Evolutionary conservation across 441 rosid species (phyloP).

Genomic region (Gossypium lobatum): DNA sequence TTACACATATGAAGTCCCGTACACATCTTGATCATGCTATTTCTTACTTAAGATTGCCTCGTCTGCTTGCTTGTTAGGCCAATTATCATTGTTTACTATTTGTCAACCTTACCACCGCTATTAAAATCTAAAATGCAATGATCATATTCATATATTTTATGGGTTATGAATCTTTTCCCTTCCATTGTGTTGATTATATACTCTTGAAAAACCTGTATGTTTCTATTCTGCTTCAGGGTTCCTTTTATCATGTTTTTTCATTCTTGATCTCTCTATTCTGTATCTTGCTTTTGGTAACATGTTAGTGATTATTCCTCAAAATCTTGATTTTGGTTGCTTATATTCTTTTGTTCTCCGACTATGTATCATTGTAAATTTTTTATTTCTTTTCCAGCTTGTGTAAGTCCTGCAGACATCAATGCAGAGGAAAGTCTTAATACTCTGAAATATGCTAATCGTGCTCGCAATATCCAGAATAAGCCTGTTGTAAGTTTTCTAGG

Average conservation of each 20-base stretch:
- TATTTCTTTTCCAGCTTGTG: slow-evolving; percentile 43
- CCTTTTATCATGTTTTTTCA: not conserved
- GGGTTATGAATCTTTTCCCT: not conserved
- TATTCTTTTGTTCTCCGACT: slow-evolving; percentile 5
- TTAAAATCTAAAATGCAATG: not conserved
- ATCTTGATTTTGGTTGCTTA: slow-evolving; percentile 1
- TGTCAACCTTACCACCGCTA: not conserved
- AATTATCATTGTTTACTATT: not conserved
- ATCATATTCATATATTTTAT: not conserved
- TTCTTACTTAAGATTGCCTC: slow-evolving; percentile 5
- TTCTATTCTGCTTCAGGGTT: not conserved
- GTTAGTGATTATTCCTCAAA: not conserved
- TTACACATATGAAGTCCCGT: not conserved
- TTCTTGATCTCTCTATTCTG: not conserved
- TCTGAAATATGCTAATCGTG: slow-evolving; percentile 65
- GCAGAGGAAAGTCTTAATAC: slow-evolving; percentile 64
- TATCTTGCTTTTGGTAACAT: not conserved
- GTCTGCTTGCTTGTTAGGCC: not conserved
- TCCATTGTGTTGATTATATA: not conserved
- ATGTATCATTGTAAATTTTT: slow-evolving; percentile 9
- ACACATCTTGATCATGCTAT: not conserved
- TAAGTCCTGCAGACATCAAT: slow-evolving; percentile 66
- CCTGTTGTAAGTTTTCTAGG: slow-evolving; percentile 44
- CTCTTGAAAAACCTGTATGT: not conserved
- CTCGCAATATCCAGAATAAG: slow-evolving; percentile 70